Evolutionary conservation across 352 stramenopile species (phyloP), one percentile per base, ranked within the genome.

Genomic region (Globisporangium orthogonon): DNA sequence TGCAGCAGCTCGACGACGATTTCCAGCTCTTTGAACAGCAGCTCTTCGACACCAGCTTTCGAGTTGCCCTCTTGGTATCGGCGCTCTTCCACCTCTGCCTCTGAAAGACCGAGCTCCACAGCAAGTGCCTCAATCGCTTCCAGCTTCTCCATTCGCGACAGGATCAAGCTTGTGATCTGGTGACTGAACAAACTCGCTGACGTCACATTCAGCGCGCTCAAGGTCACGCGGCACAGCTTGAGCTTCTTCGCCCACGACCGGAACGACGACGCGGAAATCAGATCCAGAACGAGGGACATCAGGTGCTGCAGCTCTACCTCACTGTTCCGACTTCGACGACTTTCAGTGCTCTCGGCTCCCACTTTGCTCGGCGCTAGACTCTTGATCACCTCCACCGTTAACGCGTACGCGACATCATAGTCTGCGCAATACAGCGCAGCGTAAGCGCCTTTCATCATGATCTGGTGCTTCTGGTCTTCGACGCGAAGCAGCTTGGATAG

Each of bases 381-480:
- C 44, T 67, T 55, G 4, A 75, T 64, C 23, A 87, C 61, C 55
- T 75, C 56, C 37, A 67, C 73, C 1, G 73, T 80, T 35, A 91
- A 57, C 11, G 65, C 55, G 33, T 78, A 73, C 14, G 78, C 74
- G 49, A 81, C 71, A 37, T 88, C 76, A 23, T 77, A 89, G 58
- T 91, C 78, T 37, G 71, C 67, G 39, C 76, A 87, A 37, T 89
- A 88, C 1, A 91, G 56, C 3, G 81, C 76, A 5, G 81, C 73
- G 54, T 89, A 87, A 6, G 78, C 74, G 10, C 75, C 76, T 63
- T 87, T 85, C 62, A 88, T 73, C 62, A 68, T 58, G 41, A 89
- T 85, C 44, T 74, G 62, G 28, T 76, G 54, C 43, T 71, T 72
- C 15, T 67, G 45, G 11, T 71, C 13, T 9, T 49, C 63, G 11